Evolutionary conservation across 768 basidiomycete genomes (phyloP), one percentile per base, ranked within the genome.

Genomic region (Mycena floridula): DNA sequence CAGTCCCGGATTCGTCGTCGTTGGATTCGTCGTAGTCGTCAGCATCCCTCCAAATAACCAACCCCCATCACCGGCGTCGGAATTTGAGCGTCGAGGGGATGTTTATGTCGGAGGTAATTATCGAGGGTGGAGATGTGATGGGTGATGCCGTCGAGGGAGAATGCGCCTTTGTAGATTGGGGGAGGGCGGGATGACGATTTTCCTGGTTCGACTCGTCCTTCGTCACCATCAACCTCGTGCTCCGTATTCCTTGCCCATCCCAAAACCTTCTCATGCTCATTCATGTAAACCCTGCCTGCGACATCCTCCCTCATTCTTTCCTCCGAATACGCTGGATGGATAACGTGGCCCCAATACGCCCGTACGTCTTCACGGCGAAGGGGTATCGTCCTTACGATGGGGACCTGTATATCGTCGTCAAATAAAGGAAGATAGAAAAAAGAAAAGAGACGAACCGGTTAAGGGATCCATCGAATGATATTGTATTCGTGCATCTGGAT

Each of bases 1-100:
- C n/a, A n/a, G n/a, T n/a, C n/a, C n/a, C n/a, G n/a, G n/a, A n/a
- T n/a, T n/a, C n/a, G n/a, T n/a, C n/a, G n/a, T n/a, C n/a, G n/a
- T n/a, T n/a, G n/a, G n/a, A n/a, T n/a, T 81, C 78, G 42, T 74
- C 67, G 20, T 79, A 76, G 23, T 78, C 68, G 64, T 90, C 88
- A 20, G 73, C 73, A 51, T 90, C 83, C 38, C 84, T 71, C 74
- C 85, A 89, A 40, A 91, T 77, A 43, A 93, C 80, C 45, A 91
- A 68, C 60, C 59, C 0, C 66, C 60, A 50, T 80, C 77, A 23
- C 69, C 13, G 18, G 4, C 15, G 32, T 4, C 32, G 3, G 32
- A 15, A 13, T 35, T 15, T 35, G 18, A 18, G 3, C 18, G 32
- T 74, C 84, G 21, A 77, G 63, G 3, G 64, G 56, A 44, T 73